A percentile compares a stretch with the other conserved stretches of the same genome.
Evolutionary conservation across 352 stramenopile species (phyloP).

Genomic region (Globisporangium radiosum): DNA sequence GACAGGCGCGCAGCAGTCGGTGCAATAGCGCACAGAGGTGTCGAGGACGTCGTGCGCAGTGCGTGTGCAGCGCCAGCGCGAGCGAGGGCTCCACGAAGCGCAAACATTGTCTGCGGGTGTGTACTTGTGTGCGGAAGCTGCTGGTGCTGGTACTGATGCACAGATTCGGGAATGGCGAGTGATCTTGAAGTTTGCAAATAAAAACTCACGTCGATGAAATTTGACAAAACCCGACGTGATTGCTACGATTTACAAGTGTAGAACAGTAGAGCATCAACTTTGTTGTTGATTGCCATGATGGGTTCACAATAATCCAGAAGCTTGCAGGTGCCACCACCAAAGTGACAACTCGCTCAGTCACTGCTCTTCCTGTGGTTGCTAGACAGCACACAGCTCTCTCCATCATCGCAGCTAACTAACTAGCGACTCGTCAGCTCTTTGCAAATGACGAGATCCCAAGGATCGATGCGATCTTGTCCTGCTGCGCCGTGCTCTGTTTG

Average conservation of each 20-base stretch:
- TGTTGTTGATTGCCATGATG: no score
- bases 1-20: conserved; percentile 1
- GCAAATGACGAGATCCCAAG: conserved; percentile 21
- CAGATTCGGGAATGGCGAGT: no score
- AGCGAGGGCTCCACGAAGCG: conserved; percentile 2
- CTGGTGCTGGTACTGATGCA: neutral
- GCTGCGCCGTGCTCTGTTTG: conserved; percentile 48
- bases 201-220: no score
- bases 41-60: neutral
- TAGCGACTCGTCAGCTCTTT: neutral
- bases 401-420: no score
- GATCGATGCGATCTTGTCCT: conserved; percentile 44
- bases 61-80: conserved; percentile 2
- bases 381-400: no score
- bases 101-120: conserved; percentile 3
- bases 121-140: neutral
- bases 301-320: no score
- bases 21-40: neutral
- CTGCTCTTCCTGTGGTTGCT: no score
- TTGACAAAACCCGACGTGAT: neutral
- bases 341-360: no score
- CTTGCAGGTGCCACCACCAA: no score
- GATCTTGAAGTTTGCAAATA: no score
- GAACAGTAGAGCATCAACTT: no score
- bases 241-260: neutral